A percentile compares a stretch with the other conserved stretches of the same genome.
Conservation (phyloP, 2,329 filamentous ascomycete genomes). For the Alternaria ventricosa region DNA sequence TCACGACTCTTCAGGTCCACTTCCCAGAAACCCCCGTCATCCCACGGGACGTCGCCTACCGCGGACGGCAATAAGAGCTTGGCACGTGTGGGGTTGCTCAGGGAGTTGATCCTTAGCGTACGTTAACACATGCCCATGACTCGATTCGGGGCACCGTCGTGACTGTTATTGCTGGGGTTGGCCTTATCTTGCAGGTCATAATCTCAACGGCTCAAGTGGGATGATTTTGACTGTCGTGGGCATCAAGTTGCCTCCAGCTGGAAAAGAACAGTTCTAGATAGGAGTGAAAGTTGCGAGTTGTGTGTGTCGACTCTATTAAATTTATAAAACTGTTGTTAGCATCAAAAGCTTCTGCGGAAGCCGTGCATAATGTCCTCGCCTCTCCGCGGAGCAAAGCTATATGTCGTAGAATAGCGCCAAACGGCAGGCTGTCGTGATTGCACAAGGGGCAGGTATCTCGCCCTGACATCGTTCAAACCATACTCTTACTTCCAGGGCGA, state of each 20-base stretch:
- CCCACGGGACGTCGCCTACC: neutral
- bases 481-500: neutral
- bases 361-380: neutral
- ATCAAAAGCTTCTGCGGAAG: neutral
- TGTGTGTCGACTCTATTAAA: neutral
- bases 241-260: neutral
- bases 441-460: neutral
- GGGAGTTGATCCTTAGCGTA: constrained; percentile 5
- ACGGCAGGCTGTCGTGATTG: neutral
- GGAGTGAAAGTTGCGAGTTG: neutral
- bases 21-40: neutral
- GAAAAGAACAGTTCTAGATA: accelerated
- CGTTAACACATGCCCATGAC: neutral
- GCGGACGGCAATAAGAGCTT: neutral
- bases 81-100: neutral
- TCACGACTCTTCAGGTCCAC: neutral
- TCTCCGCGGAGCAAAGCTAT: neutral
- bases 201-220: neutral
- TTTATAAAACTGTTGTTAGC: neutral
- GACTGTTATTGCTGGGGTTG: neutral
- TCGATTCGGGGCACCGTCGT: neutral
- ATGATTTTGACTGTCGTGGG: neutral
- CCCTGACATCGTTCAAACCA: neutral
- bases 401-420: neutral
- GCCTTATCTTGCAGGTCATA: neutral